Percentiles rank a stretch among this genome's conserved stretches.
These are phyloP conservation scores for Yarrowia alimentaria DNA, from an alignment of 805 yeast genomes.

Conservation along the genomic window DNA sequence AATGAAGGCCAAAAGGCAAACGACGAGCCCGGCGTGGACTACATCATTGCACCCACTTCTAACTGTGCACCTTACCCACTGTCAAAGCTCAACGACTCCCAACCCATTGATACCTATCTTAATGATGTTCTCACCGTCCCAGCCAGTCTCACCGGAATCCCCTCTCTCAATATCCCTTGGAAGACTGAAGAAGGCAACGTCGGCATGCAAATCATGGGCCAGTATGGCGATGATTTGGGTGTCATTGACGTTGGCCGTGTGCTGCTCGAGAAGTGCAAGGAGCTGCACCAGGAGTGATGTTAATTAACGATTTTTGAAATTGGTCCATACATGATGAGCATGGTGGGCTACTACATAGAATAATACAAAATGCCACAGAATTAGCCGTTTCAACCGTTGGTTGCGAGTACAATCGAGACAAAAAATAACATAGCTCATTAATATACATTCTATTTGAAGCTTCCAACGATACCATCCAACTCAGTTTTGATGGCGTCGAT, in stretches of 20 bases:
- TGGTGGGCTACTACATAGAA: too few relatives aligned
- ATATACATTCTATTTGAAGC: not conserved
- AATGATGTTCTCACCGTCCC: conserved; percentile 89
- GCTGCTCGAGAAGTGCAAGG: conserved; percentile 24
- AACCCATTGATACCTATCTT: conserved; percentile 60
- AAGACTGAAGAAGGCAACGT: conserved; percentile 43
- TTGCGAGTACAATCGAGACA: too few relatives aligned
- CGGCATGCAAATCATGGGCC: conserved; percentile 83
- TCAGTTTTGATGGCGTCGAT: conserved; percentile 31
- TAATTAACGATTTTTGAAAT: too few relatives aligned
- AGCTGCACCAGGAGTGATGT: conserved; percentile 16
- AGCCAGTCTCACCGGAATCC: conserved; percentile 86
- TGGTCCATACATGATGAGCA: too few relatives aligned
- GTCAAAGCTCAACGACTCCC: conserved; percentile 43
- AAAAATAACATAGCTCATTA: too few relatives aligned
- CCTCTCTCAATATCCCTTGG: conserved; percentile 76
- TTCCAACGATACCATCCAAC: conserved; percentile 28
- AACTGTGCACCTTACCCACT: conserved; percentile 54
- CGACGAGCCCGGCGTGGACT: conserved; percentile 49
- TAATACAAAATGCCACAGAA: too few relatives aligned
- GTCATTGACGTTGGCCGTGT: conserved; percentile 49
- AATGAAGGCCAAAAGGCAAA: conserved; percentile 38
- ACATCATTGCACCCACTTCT: conserved; percentile 73
- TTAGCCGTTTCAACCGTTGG: too few relatives aligned
- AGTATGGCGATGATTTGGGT: conserved; percentile 73